These are phyloP conservation scores for Stereocaulon alpinum DNA, from an alignment of 495 filamentous ascomycete genomes.

Conservation along the genomic window DNA sequence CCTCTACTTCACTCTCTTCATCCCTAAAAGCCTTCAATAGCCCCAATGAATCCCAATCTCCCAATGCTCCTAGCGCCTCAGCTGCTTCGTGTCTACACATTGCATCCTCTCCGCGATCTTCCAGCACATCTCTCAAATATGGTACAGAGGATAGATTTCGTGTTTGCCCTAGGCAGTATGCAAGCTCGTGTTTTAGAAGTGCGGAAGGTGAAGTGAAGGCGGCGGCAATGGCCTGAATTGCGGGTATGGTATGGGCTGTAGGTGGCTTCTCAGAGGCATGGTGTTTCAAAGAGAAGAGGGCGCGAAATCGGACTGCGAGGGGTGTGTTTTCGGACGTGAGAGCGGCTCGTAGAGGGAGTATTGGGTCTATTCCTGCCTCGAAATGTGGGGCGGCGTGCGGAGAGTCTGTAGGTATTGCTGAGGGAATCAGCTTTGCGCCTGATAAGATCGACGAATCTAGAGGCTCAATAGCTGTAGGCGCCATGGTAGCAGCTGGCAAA, in stretches of 20 bases:
- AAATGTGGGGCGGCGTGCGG: neutral
- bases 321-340: conserved; percentile 69
- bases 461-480: neutral
- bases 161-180: conserved; percentile 93
- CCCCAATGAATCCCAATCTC: conserved; percentile 57
- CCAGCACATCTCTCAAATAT: conserved; percentile 64
- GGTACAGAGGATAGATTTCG: conserved; percentile 62
- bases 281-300: conserved; percentile 95
- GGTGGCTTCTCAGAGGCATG: conserved; percentile 60
- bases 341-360: conserved; percentile 59
- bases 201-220: conserved; percentile 76
- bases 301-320: conserved; percentile 85
- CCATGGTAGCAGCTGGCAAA: neutral
- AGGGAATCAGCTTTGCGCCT: neutral
- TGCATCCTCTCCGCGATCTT: conserved; percentile 67
- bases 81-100: conserved; percentile 98
- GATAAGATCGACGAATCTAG: neutral
- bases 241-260: conserved; percentile 51
- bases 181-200: conserved; percentile 86
- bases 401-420: neutral
- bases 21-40: conserved; percentile 63
- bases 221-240: conserved; percentile 88
- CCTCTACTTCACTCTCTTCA: conserved; percentile 56
- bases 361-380: conserved; percentile 9
- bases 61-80: conserved; percentile 86